These are phyloP conservation scores for Pythium vanterpoolii DNA, from an alignment of 352 stramenopile genomes.

Conservation along the genomic window DNA sequence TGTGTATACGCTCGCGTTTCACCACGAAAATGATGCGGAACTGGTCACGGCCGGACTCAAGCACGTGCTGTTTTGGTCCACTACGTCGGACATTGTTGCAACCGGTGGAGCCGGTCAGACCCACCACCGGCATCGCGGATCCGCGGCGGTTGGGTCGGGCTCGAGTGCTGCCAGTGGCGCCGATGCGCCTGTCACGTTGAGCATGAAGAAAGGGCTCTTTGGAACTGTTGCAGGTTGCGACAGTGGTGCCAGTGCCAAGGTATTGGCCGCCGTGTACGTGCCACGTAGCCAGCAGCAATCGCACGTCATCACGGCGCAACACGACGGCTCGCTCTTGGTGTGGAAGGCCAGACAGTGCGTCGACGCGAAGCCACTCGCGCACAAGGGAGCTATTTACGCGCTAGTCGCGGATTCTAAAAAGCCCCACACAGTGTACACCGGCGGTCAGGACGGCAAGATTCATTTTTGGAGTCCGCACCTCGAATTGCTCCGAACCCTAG, in stretches of 20 bases:
- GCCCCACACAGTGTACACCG: conserved; percentile 55
- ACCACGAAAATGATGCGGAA: conserved; percentile 57
- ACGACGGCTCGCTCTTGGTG: conserved; percentile 65
- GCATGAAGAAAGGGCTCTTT: conserved; percentile 65
- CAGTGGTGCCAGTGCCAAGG: conserved; percentile 38
- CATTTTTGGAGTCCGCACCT: conserved; percentile 55
- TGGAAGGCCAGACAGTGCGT: conserved; percentile 73
- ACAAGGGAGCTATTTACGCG: conserved; percentile 42
- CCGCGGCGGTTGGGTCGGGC: background rate
- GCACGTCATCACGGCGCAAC: conserved; percentile 59
- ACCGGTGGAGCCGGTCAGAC: background rate
- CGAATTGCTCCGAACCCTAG: conserved; percentile 38
- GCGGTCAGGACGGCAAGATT: conserved; percentile 54
- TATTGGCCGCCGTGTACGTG: conserved; percentile 29
- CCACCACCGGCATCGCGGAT: conserved; percentile 1
- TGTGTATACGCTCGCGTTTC: conserved; percentile 57
- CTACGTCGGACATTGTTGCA: background rate
- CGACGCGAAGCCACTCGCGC: conserved; percentile 39
- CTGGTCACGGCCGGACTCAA: conserved; percentile 58
- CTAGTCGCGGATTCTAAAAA: conserved; percentile 41
- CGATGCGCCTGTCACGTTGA: conserved; percentile 23
- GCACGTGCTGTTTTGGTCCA: conserved; percentile 64
- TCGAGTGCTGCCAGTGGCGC: conserved; percentile 16
- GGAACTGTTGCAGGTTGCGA: conserved; percentile 27
- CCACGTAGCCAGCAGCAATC: conserved; percentile 19